Conservation (phyloP, 257 asterid species). For the Przewalskia tangutica region DNA sequence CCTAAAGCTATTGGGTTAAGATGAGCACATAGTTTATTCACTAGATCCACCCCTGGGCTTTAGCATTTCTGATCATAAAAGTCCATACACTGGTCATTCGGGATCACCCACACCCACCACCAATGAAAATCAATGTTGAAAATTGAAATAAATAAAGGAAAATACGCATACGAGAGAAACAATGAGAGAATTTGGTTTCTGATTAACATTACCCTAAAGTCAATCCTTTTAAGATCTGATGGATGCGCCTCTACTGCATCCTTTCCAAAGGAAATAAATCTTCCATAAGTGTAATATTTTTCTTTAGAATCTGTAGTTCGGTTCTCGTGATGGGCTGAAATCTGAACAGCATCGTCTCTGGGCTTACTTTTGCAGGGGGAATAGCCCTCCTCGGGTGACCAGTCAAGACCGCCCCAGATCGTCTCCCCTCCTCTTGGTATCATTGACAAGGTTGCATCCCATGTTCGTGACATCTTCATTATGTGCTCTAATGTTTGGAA, state of each 20-base stretch:
- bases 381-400: slow-evolving; percentile 80
- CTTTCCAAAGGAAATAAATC: slow-evolving; percentile 72
- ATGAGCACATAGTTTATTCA: not conserved
- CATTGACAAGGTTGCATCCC: slow-evolving; percentile 97
- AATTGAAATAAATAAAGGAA: not conserved
- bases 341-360: slow-evolving; percentile 20
- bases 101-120: not conserved
- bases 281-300: slow-evolving; percentile 44
- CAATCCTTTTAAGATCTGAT: slow-evolving; percentile 59
- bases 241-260: slow-evolving; percentile 46
- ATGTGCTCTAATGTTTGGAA: slow-evolving; percentile 74
- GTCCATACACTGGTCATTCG: not conserved
- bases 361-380: slow-evolving; percentile 36
- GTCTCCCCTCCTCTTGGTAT: slow-evolving; percentile 89
- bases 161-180: not conserved
- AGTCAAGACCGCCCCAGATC: slow-evolving; percentile 90
- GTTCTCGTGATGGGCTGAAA: slow-evolving; percentile 23
- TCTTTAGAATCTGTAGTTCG: slow-evolving; percentile 18
- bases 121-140: not conserved
- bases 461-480: slow-evolving; percentile 91
- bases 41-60: not conserved
- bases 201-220: slow-evolving; percentile 53
- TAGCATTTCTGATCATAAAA: not conserved
- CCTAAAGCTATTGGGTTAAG: not conserved
- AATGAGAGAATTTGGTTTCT: not conserved